Evolutionary conservation across 805 yeast species (phyloP), one percentile per base, ranked within the genome.

Genomic region (Myxozyma geophila): DNA sequence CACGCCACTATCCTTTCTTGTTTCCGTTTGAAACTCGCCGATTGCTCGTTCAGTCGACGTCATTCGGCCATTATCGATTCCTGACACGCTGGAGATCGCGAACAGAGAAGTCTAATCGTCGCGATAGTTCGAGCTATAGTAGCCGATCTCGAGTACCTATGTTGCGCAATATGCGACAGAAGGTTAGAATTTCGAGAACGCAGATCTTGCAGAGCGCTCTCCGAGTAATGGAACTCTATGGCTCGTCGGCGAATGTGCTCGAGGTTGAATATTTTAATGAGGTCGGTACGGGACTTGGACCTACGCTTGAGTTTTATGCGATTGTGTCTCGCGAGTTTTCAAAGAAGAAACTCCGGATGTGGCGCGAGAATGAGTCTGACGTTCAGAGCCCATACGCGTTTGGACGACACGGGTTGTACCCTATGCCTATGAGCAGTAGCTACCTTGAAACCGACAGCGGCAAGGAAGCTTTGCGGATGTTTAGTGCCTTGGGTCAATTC

Each of bases 281-380:
- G 74, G 97, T 83, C 7, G 99, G 98, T n/a, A 87, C 97, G 0
- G 99, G 99, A 0, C 77, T 92, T 51, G 99, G 99, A 0, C 99
- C 99, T 2, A 93, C 99, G 0, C 79, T 92, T 67, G 99, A 93
- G 75, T 93, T 95, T 72, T 93, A 91, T 72, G 86, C 98, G 0
- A 79, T 81, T 15, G 91, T 90, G 1, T 91, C 97, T 0, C 84
- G 80, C 61, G 92, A 87, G 67, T 91, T 93, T 73, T 78, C 88
- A 0, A 81, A 78, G 67, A 81, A 80, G 56, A 80, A 80, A 35
- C 75, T 87, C 53, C 76, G 75, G 8, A 78, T 95, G 78, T 93
- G 98, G 98, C 81, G 96, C 69, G 63, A 51, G 40, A 74, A 73
- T 33, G 72, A 73, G 13, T 64, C 70, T 7, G 70, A 70, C 39